phyloP scores from a whole-genome alignment of 352 stramenopile species.

The Pythium oligandrum region DNA sequence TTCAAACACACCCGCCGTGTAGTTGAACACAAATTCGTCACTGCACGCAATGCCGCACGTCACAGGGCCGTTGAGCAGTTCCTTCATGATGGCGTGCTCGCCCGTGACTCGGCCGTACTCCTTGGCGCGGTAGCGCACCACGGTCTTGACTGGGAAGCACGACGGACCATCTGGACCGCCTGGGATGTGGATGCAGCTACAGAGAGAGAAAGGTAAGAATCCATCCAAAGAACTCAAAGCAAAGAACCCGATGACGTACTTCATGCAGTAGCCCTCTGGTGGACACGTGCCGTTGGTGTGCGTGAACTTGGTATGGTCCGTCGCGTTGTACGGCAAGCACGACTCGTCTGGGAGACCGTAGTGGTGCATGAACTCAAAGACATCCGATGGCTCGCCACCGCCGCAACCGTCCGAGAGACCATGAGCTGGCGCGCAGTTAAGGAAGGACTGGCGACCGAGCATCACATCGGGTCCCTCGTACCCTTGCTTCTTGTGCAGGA shows the following conservation, averaged over 20 bases:
- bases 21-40: constrained; percentile 65
- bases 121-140: constrained; percentile 51
- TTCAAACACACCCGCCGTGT: constrained; percentile 85
- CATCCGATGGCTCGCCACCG: constrained; percentile 48
- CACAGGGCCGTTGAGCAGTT: constrained; percentile 74
- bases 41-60: constrained; percentile 88
- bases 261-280: constrained; percentile 62
- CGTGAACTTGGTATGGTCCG: constrained; percentile 49
- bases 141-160: constrained; percentile 47
- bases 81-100: constrained; percentile 62
- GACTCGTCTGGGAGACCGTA: constrained; percentile 53
- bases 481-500: constrained; percentile 35
- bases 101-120: constrained; percentile 38
- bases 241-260: constrained; percentile 23
- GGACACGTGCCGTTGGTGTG: constrained; percentile 49
- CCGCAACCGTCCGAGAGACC: constrained; percentile 49
- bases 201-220: background rate
- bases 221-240: background rate
- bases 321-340: constrained; percentile 57
- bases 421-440: constrained; percentile 55
- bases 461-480: constrained; percentile 48
- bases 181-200: constrained; percentile 38
- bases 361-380: constrained; percentile 62
- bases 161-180: constrained; percentile 12
- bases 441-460: constrained; percentile 53